Conservation (phyloP, 306 rosid species). For the Rubus parviflorus region DNA sequence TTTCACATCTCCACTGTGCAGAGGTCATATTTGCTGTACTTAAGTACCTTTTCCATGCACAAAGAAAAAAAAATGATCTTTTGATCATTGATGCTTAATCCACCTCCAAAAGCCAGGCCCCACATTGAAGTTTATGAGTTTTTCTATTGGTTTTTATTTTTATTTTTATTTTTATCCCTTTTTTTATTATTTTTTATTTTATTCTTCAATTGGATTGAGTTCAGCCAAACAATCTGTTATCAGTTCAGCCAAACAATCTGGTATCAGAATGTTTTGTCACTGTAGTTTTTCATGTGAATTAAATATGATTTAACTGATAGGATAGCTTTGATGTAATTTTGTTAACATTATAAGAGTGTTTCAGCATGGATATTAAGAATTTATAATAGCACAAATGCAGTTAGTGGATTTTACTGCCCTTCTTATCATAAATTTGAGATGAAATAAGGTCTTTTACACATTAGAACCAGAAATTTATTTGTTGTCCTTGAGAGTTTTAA, state of each 20-base stretch:
- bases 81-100: neutral
- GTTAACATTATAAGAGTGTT: neutral
- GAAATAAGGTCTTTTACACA: neutral
- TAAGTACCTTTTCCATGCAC: neutral
- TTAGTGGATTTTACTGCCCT: neutral
- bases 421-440: neutral
- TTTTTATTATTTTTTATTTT: neutral
- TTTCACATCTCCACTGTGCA: constrained; percentile 19
- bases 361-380: neutral
- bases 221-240: neutral
- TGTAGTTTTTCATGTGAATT: neutral
- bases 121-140: too few relatives aligned
- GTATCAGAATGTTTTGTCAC: neutral
- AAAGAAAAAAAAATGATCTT: neutral
- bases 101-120: neutral
- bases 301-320: neutral
- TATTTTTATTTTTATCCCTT: too few relatives aligned
- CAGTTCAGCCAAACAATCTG: neutral
- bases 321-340: neutral
- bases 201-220: neutral
- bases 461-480: neutral
- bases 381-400: neutral
- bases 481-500: neutral
- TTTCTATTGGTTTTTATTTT: too few relatives aligned
- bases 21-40: neutral